Evolutionary conservation across 2,329 filamentous ascomycete species (phyloP).

Genomic region (Coleophoma cylindrospora): DNA sequence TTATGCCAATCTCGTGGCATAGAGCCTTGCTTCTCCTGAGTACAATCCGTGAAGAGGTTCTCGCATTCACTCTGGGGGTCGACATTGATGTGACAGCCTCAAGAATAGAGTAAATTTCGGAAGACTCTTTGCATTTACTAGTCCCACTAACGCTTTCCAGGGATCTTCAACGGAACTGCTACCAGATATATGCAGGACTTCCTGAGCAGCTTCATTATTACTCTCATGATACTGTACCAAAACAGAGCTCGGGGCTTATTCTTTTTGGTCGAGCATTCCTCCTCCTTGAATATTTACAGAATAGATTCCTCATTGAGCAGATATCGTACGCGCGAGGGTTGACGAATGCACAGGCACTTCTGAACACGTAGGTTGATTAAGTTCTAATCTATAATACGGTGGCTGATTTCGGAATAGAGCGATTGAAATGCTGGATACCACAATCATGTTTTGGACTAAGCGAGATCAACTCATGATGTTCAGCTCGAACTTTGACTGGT

Average conservation of each 20-base stretch:
- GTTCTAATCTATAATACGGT: background rate
- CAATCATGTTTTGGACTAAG: slow-evolving; percentile 22
- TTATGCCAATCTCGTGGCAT: slow-evolving; percentile 10
- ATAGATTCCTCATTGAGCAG: slow-evolving; percentile 21
- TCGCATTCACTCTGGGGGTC: slow-evolving; percentile 21
- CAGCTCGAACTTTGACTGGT: slow-evolving; percentile 20
- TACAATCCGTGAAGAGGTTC: slow-evolving; percentile 21
- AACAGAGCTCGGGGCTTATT: slow-evolving; percentile 9
- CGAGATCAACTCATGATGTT: slow-evolving; percentile 18
- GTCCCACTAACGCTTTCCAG: too few species aligned
- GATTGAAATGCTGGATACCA: slow-evolving; percentile 21
- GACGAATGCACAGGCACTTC: slow-evolving; percentile 14
- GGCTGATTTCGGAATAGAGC: slow-evolving; percentile 2
- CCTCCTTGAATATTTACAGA: slow-evolving; percentile 20
- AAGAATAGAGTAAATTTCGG: slow-evolving; percentile 15
- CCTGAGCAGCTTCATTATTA: slow-evolving; percentile 19
- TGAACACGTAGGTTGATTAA: slow-evolving; percentile 9
- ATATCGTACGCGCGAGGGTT: slow-evolving; percentile 17
- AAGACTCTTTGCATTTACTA: background rate
- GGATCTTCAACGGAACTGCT: too few species aligned
- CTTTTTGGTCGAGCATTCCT: slow-evolving; percentile 16
- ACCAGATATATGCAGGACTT: slow-evolving; percentile 10
- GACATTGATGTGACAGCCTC: slow-evolving; percentile 15
- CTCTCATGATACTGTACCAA: slow-evolving; percentile 9
- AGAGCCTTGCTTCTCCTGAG: slow-evolving; percentile 13